These are phyloP conservation scores for Populus hybrid DNA, from an alignment of 441 rosid genomes.

Conservation along the genomic window DNA sequence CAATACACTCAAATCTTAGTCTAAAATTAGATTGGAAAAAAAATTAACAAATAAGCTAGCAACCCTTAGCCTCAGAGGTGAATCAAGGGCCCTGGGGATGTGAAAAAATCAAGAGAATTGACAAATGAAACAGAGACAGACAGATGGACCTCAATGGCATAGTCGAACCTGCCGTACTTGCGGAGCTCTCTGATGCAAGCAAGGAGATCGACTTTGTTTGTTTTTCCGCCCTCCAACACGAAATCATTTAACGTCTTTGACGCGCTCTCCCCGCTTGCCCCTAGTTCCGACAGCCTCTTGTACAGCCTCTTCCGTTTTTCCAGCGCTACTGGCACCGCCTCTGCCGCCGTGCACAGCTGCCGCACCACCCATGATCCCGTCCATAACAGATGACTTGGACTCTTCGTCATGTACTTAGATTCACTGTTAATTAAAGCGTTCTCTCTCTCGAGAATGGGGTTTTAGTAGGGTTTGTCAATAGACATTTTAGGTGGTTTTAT, in stretches of 20 bases:
- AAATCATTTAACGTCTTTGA: constrained; percentile 52
- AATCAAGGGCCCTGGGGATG: background rate
- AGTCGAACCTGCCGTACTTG: constrained; percentile 45
- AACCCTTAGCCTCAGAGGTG: background rate
- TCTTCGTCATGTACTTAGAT: constrained; percentile 22
- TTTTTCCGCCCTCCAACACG: constrained; percentile 49
- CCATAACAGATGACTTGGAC: constrained; percentile 27
- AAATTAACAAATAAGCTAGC: background rate
- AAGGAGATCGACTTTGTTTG: constrained; percentile 43
- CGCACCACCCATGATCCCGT: constrained; percentile 33
- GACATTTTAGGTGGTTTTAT: no score
- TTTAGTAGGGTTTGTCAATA: background rate
- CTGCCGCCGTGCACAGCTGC: constrained; percentile 27
- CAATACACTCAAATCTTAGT: background rate
- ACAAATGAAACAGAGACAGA: background rate
- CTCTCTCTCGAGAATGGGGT: background rate
- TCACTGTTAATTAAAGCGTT: background rate
- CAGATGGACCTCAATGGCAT: constrained; percentile 63
- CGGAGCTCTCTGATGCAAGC: constrained; percentile 57
- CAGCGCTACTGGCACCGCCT: constrained; percentile 9
- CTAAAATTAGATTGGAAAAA: background rate
- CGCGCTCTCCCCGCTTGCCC: constrained; percentile 51
- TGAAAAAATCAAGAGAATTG: background rate
- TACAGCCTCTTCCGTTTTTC: constrained; percentile 31
- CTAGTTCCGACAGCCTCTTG: constrained; percentile 48